Conservation (phyloP, 108 stramenopile species). For the Fragilariopsis cylindrus region DNA sequence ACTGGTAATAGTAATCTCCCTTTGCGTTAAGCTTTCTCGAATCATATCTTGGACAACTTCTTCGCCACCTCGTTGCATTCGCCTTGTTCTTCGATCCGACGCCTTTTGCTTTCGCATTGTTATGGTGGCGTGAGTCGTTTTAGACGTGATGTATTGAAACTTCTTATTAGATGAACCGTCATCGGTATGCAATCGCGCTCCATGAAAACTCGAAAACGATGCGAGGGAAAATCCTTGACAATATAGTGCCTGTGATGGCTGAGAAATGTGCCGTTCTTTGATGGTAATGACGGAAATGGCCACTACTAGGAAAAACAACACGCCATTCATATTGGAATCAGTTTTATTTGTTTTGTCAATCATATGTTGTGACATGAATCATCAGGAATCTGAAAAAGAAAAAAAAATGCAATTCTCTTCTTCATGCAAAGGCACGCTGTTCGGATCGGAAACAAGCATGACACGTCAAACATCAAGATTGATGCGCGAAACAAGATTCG, state of each 20-base stretch:
- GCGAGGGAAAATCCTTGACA: conserved; percentile 21
- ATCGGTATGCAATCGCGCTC: conserved; percentile 14
- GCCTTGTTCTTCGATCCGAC: conserved; percentile 73
- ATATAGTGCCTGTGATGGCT: not conserved
- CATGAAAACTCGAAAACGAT: conserved; percentile 36
- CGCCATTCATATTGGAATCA: no score
- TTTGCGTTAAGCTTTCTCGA: conserved; percentile 17
- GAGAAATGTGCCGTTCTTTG: not conserved
- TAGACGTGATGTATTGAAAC: no score
- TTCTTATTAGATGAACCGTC: no score
- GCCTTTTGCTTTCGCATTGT: conserved; percentile 88
- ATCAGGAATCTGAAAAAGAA: no score
- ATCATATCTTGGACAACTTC: conserved; percentile 27
- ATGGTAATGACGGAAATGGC: not conserved
- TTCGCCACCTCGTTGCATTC: conserved; percentile 56
- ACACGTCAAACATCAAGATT: no score
- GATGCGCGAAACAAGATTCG: no score
- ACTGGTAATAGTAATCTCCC: conserved; percentile 40
- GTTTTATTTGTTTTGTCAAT: no score
- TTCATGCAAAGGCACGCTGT: no score
- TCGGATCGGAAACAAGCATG: no score
- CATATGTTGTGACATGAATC: no score
- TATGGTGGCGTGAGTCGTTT: not conserved
- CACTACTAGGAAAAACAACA: no score
- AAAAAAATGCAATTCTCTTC: no score